Evolutionary conservation across 108 stramenopile genomes (phyloP), one percentile per base, ranked within the genome.

Genomic region (Cyclotella baltica): DNA sequence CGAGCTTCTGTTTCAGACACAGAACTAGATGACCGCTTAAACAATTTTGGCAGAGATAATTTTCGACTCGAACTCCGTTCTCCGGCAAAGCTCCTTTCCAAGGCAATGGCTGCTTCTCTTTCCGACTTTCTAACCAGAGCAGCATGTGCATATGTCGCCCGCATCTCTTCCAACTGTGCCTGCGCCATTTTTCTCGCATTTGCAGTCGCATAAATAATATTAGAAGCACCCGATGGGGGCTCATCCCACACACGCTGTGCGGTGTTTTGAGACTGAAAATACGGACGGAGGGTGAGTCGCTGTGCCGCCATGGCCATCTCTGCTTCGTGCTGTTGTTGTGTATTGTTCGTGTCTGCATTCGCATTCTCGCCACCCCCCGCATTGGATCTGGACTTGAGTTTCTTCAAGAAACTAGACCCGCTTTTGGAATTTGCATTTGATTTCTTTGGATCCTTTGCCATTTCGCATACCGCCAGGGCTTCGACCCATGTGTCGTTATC

Each of bases 401-500:
- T 81, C 47, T 66, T 68, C 19, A 81, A 62, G 34, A 81, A 23
- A n/a, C 79, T 67, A 18, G 46, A 6, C 5, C 56, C 38, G 0
- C 37, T 34, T 63, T 76, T 68, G 31, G 68, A n/a, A 35, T 15
- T 70, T 30, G 16, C 55, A 19, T 65, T 29, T 37, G 48, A 51
- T 40, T 71, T 57, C 37, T 50, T 72, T 25, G 63, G 23, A 28
- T 64, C 43, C 0, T 47, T 50, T 4, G 80, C 65, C 25, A 53
- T 56, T 35, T 91, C 90, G 46, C 86, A 83, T 31, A 90, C 88
- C 15, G 89, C 89, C 70, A 90, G 66, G 11, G 83, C 85, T 71
- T 94, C 93, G 34, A 88, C 77, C 93, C 93, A 94, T 0, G 85
- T 87, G 72, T 90, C 89, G 52, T 91, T 88, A 62, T 94, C 93